Base-by-base conservation (phyloP, 257 asterid genomes). In the Phtheirospermum japonicum region DNA sequence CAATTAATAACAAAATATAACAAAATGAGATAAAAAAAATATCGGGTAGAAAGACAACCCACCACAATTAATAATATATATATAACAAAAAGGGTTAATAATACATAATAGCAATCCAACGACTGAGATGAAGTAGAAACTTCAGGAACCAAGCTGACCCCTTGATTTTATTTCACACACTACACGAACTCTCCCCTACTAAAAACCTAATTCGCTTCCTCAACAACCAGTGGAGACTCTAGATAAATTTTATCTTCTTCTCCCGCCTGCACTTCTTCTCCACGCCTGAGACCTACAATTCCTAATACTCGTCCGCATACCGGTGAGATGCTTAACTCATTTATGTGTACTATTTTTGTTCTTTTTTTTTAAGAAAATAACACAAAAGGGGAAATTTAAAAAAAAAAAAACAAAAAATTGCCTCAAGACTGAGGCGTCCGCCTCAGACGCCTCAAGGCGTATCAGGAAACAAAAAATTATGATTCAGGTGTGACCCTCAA, bases 191-290 rank as follows among this genome's bases (percentile, higher is more conserved):
- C 52, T 61, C 64, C 61, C 70, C 64, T 66, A 66, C 79, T 71
- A 62, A 62, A 75, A 71, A 71, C 80, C 80, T 75, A 71, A 67
- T 56, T 64, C 51, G 0, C 36, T 50, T 16, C 30, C 0, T 57
- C 78, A 20, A 7, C 60, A 1, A 42, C 66, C 52, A 26, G 43
- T 43, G 9, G 11, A 9, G 9, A 5, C 12, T 11, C 0, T 36
- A 36, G 72, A 74, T 69, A 75, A 75, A 75, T 40, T 14, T 70
- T 69, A 73, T 61, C 67, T 9, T 36, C 75, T 61, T 61, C 65
- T 61, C 59, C n/a, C 63, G 32, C 66, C 64, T 17, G 33, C 39
- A 33, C 68, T 40, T 30, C 58, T 2, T 2, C 64, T 11, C 37
- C 36, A 4, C 48, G 11, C 3, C 51, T 10, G 10, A 10, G 18